A percentile compares a stretch with the other conserved stretches of the same genome.
These are phyloP conservation scores for Glycine tomentella DNA, from an alignment of 306 rosid genomes.

Conservation along the genomic window DNA sequence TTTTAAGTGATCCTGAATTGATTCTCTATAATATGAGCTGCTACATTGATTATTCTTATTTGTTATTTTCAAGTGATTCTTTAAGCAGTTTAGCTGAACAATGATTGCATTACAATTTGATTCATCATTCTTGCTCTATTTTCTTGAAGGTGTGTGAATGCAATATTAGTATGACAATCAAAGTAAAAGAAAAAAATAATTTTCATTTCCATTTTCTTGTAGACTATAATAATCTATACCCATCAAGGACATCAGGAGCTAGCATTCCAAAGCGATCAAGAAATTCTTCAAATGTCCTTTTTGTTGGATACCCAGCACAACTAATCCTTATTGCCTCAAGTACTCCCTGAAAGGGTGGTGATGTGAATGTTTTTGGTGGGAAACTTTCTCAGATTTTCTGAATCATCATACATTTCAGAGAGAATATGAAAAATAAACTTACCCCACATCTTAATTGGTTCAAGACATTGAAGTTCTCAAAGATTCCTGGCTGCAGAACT, in stretches of 20 bases:
- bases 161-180: neutral
- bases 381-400: slow-evolving; percentile 11
- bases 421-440: slow-evolving; percentile 44
- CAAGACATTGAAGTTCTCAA: slow-evolving; percentile 81
- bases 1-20: slow-evolving; percentile 20
- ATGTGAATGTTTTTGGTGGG: slow-evolving; percentile 10
- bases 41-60: slow-evolving; percentile 1
- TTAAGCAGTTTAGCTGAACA: slow-evolving; percentile 27
- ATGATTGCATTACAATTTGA: slow-evolving; percentile 34
- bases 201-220: slow-evolving; percentile 25
- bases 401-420: slow-evolving; percentile 17
- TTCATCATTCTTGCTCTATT: slow-evolving; percentile 40
- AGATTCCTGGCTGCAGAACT: slow-evolving; percentile 88
- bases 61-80: slow-evolving; percentile 31
- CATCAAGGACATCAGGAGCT: slow-evolving; percentile 82
- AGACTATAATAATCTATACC: slow-evolving; percentile 56
- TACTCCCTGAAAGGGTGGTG: slow-evolving; percentile 71
- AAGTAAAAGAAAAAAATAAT: neutral
- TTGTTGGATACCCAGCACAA: slow-evolving; percentile 94
- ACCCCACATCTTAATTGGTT: slow-evolving; percentile 93
- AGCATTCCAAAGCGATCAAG: slow-evolving; percentile 94
- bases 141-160: slow-evolving; percentile 10
- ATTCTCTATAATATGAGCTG: slow-evolving; percentile 30
- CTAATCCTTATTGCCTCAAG: slow-evolving; percentile 91
- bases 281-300: slow-evolving; percentile 84